phyloP scores from a whole-genome alignment of 805 yeast genomes.

The Schwanniomyces sp. region DNA sequence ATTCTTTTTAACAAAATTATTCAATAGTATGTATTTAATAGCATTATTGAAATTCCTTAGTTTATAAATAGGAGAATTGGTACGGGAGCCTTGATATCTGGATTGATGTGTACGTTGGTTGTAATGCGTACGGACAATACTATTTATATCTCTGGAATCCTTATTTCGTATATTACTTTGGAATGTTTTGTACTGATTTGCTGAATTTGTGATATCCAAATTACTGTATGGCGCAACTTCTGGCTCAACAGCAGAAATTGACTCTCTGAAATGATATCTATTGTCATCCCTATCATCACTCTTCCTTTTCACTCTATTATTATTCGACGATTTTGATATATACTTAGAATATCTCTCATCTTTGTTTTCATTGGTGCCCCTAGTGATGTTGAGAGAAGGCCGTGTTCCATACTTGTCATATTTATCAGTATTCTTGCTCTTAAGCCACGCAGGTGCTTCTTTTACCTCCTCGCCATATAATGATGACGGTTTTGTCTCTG shows the following conservation, averaged over 20 bases:
- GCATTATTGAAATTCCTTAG: constrained; percentile 89
- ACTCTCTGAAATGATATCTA: not conserved
- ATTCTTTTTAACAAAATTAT: constrained; percentile 53
- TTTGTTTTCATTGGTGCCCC: not conserved
- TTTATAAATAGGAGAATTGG: constrained; percentile 79
- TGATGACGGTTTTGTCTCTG: constrained; percentile 12
- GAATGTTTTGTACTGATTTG: constrained; percentile 32
- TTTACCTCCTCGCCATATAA: constrained; percentile 24
- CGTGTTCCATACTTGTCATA: constrained; percentile 42
- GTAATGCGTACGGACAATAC: constrained; percentile 78
- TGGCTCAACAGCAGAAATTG: constrained; percentile 5
- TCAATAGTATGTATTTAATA: constrained; percentile 81
- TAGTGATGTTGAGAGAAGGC: constrained; percentile 1
- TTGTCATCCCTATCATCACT: not conserved
- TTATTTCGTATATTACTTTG: constrained; percentile 35
- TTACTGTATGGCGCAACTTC: constrained; percentile 19
- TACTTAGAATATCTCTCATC: constrained; percentile 13
- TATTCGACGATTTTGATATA: constrained; percentile 1
- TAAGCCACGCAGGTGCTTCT: constrained; percentile 42
- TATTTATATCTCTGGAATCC: constrained; percentile 50
- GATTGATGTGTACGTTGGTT: constrained; percentile 78
- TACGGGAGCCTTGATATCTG: constrained; percentile 57
- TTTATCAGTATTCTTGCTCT: constrained; percentile 24
- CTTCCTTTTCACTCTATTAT: constrained; percentile 6
- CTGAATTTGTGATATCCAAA: constrained; percentile 20